These are phyloP conservation scores for Brasenia schreberi DNA, from an alignment of 164 flowering plant species.

Conservation along the genomic window DNA sequence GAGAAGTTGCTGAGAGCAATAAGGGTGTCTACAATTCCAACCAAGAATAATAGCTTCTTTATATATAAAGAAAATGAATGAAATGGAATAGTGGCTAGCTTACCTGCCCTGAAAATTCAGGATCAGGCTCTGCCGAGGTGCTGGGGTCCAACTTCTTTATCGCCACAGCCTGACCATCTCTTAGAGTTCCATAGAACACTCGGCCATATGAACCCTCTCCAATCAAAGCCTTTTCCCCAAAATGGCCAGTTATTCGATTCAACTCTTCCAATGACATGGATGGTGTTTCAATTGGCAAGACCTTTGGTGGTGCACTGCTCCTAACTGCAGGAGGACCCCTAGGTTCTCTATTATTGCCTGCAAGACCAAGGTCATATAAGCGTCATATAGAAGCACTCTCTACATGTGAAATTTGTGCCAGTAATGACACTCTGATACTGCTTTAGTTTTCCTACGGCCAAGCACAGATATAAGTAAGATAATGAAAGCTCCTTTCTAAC, in stretches of 20 bases:
- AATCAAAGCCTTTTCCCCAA: constrained; percentile 61
- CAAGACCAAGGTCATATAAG: not conserved
- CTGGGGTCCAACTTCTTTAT: constrained; percentile 68
- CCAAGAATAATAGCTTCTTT: too few species aligned
- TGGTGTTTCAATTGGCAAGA: constrained; percentile 69
- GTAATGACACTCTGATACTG: not conserved
- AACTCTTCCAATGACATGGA: constrained; percentile 47
- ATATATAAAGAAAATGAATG: too few species aligned
- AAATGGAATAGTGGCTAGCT: not conserved
- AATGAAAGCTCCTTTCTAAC: not conserved
- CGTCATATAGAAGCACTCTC: not conserved
- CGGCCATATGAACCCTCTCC: constrained; percentile 91
- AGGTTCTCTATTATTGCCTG: constrained; percentile 46
- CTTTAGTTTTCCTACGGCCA: not conserved
- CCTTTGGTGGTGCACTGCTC: constrained; percentile 47
- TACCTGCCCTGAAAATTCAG: constrained; percentile 66
- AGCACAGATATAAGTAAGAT: not conserved
- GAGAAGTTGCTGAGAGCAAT: too few species aligned
- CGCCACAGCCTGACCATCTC: constrained; percentile 35
- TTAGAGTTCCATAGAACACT: constrained; percentile 51
- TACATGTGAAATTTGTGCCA: not conserved
- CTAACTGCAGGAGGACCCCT: constrained; percentile 22
- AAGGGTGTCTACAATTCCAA: too few species aligned
- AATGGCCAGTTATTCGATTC: constrained; percentile 42
- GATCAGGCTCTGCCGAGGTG: constrained; percentile 49